Evolutionary conservation across 108 stramenopile species (phyloP), one percentile per base, ranked within the genome.

Genomic region (Pelagomonas calceolata): DNA sequence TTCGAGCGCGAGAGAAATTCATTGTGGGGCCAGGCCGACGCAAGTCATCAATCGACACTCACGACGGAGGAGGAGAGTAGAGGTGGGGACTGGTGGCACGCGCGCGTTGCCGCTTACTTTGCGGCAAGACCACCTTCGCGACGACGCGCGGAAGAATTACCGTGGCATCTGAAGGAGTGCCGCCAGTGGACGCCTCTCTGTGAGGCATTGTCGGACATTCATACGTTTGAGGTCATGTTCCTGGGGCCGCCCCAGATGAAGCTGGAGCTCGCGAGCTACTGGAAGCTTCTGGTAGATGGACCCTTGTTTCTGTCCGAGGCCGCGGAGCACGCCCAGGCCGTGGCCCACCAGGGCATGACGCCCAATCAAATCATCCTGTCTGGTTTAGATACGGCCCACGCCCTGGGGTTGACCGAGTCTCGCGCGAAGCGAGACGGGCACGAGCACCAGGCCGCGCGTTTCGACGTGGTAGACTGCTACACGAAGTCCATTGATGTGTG

Each of bases 111-210:
- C 16, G 76, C 75, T 7, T 81, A 79, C 67, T 85, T 87, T 66
- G 43, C 18, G 36, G 35, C 51, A 37, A 70, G 80, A 70, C 68
- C 75, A 43, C 80, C 79, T 4, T 70, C 80, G 18, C 71, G 82
- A 30, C 72, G 89, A 4, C 68, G 79, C n/a, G 87, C 86, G 68
- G 88, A 90, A 45, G 89, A 90, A 75, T 70, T 88, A 0, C 88
- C 89, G 0, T 90, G 89, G 89, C 89, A 90, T 73, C 80, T 88
- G 35, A 75, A 83, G 60, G 83, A 82, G 64, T 87, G 84, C 67
- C 80, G 71, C 60, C 78, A 72, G 35, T 86, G 86, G 85, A 65
- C 74, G 4, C 68, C 74, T 16, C 72, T 90, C 66, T 85, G 79
- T 63, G 73, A 76, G 68, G 63, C 78, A 32, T 66, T 90, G 34